Evolutionary conservation across 176 grass and related monocot genomes (phyloP), one percentile per base, ranked within the genome.

Genomic region (Juncus inflexus): DNA sequence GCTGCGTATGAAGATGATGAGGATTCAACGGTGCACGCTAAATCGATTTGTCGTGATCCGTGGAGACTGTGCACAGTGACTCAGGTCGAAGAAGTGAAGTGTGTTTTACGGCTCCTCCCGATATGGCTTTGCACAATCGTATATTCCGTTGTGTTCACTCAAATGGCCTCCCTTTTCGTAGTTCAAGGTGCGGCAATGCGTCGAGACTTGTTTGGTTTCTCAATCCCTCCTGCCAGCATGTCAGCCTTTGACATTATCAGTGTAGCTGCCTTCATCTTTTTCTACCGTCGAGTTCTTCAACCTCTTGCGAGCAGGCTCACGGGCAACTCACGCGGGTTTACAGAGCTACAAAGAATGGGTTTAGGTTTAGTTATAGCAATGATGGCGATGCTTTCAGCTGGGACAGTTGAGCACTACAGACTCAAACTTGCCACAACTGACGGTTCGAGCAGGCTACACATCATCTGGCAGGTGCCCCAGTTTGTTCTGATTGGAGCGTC

Each of bases 61-160:
- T 91, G 87, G 92, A 78, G 51, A 58, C 67, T 88, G 28, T 96
- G 91, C 81, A 88, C 91, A 2, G 79, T 96, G 41, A 86, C 84
- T 67, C 91, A 96, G 76, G 91, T 96, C 58, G 92, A 91, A 81
- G 84, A 96, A 78, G 82, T 96, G 11, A 96, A 97, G 58, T 83
- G 69, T 69, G 84, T 89, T 67, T 84, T 97, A 9, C 76, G 87
- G 41, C 79, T 97, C 6, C 82, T 97, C 41, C 92, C 87, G 56
- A 86, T 97, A 61, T 91, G 92, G 92, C 79, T 97, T 63, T 89
- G 82, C 77, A 97, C 92, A 79, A 97, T 97, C 87, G 79, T 86
- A 63, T 97, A 97, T 78, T 97, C 92, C 38, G 92, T 97, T 11
- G 82, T 97, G 1, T 97, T 97, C 84, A 97, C 92, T 1, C 92